phyloP scores from a whole-genome alignment of 306 rosid species.

The Cicer arietinum region DNA sequence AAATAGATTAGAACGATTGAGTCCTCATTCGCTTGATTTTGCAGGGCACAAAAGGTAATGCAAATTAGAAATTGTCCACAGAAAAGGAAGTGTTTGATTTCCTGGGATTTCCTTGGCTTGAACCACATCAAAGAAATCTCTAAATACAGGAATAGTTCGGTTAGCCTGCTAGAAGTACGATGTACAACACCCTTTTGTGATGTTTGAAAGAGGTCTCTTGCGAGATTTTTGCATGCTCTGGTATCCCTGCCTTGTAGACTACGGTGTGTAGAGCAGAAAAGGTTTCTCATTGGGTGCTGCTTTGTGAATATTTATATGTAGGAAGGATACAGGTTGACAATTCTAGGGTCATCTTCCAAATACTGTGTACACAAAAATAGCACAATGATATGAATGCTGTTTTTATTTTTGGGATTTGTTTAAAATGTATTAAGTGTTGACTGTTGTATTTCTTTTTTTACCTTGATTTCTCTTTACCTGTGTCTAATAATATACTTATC shows the following conservation, averaged over 20 bases:
- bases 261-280: constrained; percentile 10
- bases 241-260: constrained; percentile 14
- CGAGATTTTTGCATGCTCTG: not conserved
- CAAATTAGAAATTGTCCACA: constrained; percentile 72
- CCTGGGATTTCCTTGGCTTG: constrained; percentile 86
- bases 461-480: too few species aligned
- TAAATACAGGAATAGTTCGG: constrained; percentile 41
- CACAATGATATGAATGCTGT: too few species aligned
- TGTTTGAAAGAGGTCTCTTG: too few species aligned
- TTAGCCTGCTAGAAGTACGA: constrained; percentile 13
- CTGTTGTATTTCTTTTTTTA: too few species aligned
- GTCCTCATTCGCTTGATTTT: constrained; percentile 29
- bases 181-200: too few species aligned
- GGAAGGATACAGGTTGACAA: not conserved
- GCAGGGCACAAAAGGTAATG: constrained; percentile 76
- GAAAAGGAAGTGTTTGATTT: constrained; percentile 87
- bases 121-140: constrained; percentile 85
- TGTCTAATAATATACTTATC: too few species aligned
- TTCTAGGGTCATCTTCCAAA: constrained; percentile 1
- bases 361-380: too few species aligned
- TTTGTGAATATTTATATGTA: constrained; percentile 29
- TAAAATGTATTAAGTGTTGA: too few species aligned
- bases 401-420: too few species aligned
- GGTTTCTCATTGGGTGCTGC: not conserved
- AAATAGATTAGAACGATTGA: not conserved